A percentile compares a stretch with the other conserved stretches of the same genome.
phyloP scores from a whole-genome alignment of 2,329 filamentous ascomycete genomes.

The Fusarium zealandicum region DNA sequence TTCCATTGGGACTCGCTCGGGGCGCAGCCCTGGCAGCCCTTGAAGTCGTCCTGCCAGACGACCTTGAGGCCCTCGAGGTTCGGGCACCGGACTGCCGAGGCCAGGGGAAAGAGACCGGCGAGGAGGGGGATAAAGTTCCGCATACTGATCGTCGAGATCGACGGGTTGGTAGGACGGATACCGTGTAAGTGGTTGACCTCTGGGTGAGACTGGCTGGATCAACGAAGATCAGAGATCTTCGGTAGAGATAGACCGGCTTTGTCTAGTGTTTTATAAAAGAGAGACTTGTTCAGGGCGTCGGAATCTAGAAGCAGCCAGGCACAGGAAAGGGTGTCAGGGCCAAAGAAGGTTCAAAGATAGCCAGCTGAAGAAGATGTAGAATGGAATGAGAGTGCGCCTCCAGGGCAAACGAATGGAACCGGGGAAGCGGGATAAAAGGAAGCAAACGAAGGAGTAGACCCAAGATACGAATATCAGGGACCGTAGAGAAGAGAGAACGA shows the following conservation, averaged over 20 bases:
- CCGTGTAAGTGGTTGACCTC: conserved; percentile 14
- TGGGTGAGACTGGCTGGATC: conserved; percentile 13
- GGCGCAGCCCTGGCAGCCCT: conserved; percentile 48
- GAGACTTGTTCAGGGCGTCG: not conserved
- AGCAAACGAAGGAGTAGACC: conserved; percentile 18
- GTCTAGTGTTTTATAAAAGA: conserved; percentile 6
- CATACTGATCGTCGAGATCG: conserved; percentile 29
- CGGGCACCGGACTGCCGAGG: conserved; percentile 49
- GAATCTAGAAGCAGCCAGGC: not conserved
- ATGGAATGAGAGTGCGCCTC: conserved; percentile 31
- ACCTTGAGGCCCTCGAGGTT: conserved; percentile 50
- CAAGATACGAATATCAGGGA: conserved; percentile 23
- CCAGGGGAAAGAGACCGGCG: conserved; percentile 36
- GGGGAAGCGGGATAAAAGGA: conserved; percentile 14
- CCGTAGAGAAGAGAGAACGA: conserved; percentile 20
- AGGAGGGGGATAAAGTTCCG: conserved; percentile 34
- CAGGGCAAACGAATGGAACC: conserved; percentile 33
- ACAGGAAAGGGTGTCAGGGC: conserved; percentile 13
- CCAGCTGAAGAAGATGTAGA: conserved; percentile 4
- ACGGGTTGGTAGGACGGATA: not conserved
- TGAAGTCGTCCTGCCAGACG: conserved; percentile 56
- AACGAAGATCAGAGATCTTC: not conserved
- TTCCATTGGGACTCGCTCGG: conserved; percentile 54
- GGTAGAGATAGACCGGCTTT: conserved; percentile 2
- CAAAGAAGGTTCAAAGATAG: not conserved